Evolutionary conservation across 805 yeast genomes (phyloP).

Genomic region (Blastobotrys americana): DNA sequence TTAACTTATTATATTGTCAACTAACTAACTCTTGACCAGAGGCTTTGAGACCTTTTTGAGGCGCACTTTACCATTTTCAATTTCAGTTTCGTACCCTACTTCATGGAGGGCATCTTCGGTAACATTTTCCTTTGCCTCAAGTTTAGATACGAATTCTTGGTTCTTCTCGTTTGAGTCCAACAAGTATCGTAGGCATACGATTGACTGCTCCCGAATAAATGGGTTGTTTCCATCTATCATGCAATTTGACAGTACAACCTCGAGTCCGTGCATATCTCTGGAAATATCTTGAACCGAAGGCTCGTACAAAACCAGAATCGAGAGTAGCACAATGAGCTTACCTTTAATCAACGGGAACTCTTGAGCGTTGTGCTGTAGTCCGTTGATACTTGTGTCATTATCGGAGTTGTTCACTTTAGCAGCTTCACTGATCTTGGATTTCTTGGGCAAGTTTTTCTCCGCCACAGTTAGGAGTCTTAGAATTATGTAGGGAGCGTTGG

Average conservation of each 20-base stretch:
- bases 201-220: conserved; percentile 58
- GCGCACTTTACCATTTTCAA: conserved; percentile 62
- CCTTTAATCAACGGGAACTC: conserved; percentile 61
- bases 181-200: conserved; percentile 66
- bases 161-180: conserved; percentile 58
- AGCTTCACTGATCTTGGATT: conserved; percentile 10
- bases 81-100: conserved; percentile 71
- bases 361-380: conserved; percentile 10
- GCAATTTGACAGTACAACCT: conserved; percentile 68
- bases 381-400: too few species aligned
- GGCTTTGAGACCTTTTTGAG: conserved; percentile 34
- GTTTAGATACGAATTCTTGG: conserved; percentile 64
- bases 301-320: conserved; percentile 48
- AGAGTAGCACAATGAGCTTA: conserved; percentile 56
- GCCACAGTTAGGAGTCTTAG: conserved; percentile 11
- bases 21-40: too few species aligned
- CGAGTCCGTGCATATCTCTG: conserved; percentile 61
- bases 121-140: conserved; percentile 68
- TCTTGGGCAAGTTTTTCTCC: conserved; percentile 14
- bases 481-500: conserved; percentile 1
- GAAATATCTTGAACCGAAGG: conserved; percentile 57
- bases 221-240: conserved; percentile 86
- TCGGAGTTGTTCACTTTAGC: conserved; percentile 10
- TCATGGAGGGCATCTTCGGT: conserved; percentile 53
- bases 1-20: conserved; percentile 2